phyloP scores from a whole-genome alignment of 352 stramenopile genomes.

The Pythium monospermum region DNA sequence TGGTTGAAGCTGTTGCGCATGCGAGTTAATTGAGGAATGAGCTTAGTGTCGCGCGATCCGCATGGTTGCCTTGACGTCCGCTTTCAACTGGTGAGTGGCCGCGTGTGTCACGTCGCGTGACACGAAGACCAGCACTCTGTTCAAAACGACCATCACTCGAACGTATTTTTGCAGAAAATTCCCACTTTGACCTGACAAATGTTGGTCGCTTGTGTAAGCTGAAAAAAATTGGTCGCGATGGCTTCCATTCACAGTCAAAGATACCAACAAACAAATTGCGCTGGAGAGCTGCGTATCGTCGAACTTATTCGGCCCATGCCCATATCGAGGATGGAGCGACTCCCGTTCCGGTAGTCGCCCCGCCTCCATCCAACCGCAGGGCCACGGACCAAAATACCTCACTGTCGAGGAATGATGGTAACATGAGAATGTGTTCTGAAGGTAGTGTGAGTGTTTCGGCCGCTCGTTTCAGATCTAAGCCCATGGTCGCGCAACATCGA shows the following conservation, averaged over 20 bases:
- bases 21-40: slow-evolving; percentile 22
- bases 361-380: too few species aligned
- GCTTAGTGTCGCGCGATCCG: background rate
- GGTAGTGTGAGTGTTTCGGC: background rate
- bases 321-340: too few species aligned
- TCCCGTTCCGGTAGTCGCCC: too few species aligned
- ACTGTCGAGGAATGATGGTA: too few species aligned
- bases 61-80: background rate
- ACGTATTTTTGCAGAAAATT: slow-evolving; percentile 23
- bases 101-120: slow-evolving; percentile 12
- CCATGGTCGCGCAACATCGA: slow-evolving; percentile 11
- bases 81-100: background rate
- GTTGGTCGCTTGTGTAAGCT: slow-evolving; percentile 19
- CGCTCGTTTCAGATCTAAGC: slow-evolving; percentile 9
- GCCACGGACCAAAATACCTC: too few species aligned
- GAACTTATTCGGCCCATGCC: too few species aligned
- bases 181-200: slow-evolving; percentile 15
- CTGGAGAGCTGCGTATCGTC: too few species aligned
- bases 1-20: slow-evolving; percentile 18
- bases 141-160: slow-evolving; percentile 19
- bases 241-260: too few species aligned
- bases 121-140: slow-evolving; percentile 24
- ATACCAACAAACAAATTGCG: too few species aligned
- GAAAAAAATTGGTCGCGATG: too few species aligned
- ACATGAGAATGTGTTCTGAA: slow-evolving; percentile 3